These are phyloP conservation scores for Ustilago lituana DNA, from an alignment of 1,284 basidiomycete species.

Conservation along the genomic window DNA sequence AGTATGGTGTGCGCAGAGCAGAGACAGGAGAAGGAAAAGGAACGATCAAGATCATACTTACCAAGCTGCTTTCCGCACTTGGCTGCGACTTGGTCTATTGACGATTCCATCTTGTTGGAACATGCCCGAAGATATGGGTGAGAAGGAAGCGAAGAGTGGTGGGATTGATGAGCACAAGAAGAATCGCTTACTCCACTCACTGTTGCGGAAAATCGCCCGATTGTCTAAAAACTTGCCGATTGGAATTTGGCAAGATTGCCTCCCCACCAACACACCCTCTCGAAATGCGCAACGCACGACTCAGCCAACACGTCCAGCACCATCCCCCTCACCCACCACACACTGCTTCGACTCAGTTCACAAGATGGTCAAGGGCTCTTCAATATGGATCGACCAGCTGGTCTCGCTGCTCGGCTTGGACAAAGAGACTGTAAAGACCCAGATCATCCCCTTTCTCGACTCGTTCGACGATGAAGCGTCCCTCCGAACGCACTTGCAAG, in stretches of 20 bases:
- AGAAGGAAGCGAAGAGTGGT: conserved; percentile 3
- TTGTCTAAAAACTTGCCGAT: background rate
- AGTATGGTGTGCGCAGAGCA: no score
- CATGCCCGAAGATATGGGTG: background rate
- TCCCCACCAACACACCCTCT: conserved; percentile 16
- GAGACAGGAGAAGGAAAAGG: no score
- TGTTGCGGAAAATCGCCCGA: conserved; percentile 16
- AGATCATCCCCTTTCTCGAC: conserved; percentile 48
- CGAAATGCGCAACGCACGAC: background rate
- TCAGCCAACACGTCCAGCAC: background rate
- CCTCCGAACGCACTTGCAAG: conserved; percentile 37
- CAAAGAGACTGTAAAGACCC: conserved; percentile 38
- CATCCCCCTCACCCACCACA: no score
- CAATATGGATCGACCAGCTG: conserved; percentile 45
- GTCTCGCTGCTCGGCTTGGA: conserved; percentile 39
- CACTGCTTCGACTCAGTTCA: background rate
- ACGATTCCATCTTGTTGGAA: conserved; percentile 38
- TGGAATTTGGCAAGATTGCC: background rate
- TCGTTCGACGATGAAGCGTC: conserved; percentile 36
- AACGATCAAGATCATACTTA: conserved; percentile 6
- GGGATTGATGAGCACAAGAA: conserved; percentile 10
- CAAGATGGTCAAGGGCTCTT: conserved; percentile 28
- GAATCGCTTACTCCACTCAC: conserved; percentile 3
- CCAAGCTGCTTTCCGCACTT: conserved; percentile 54
- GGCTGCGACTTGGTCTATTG: conserved; percentile 52